Conservation (phyloP, 1,284 basidiomycete genomes). For the Leccinum fuscescens region DNA sequence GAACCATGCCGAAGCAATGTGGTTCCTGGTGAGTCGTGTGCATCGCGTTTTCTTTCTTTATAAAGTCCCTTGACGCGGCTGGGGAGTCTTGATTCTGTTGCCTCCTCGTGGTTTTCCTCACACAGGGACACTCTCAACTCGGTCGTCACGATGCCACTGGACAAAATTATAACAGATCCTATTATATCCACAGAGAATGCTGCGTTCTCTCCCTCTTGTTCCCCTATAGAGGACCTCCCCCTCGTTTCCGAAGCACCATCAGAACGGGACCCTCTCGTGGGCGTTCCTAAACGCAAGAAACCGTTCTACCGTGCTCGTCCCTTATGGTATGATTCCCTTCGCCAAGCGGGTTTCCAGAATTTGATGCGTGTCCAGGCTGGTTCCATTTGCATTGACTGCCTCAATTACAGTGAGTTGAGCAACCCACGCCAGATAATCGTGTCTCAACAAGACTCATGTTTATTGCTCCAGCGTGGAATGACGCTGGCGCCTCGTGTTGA, state of each 20-base stretch:
- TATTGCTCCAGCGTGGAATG: constrained; percentile 62
- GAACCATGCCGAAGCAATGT: constrained; percentile 6
- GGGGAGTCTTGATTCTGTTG: constrained; percentile 6
- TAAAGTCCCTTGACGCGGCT: constrained; percentile 21
- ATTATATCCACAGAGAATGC: constrained; percentile 36
- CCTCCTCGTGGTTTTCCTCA: constrained; percentile 5
- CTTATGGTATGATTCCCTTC: constrained; percentile 45
- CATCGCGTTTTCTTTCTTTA: constrained; percentile 22
- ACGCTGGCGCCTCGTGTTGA: constrained; percentile 74
- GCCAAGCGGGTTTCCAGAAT: constrained; percentile 11
- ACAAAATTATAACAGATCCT: constrained; percentile 35
- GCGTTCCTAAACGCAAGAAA: constrained; percentile 40
- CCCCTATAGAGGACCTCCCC: constrained; percentile 22
- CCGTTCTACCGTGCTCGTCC: constrained; percentile 68
- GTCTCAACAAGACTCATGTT: background rate
- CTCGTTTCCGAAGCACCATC: constrained; percentile 20
- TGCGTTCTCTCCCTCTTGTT: constrained; percentile 24
- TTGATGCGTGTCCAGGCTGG: constrained; percentile 49
- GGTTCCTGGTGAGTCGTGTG: constrained; percentile 21
- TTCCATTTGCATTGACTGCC: constrained; percentile 68
- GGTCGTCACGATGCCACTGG: constrained; percentile 24
- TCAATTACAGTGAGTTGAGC: constrained; percentile 55
- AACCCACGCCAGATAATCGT: background rate
- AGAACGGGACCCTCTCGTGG: constrained; percentile 28
- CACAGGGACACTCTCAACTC: background rate